These are phyloP conservation scores for Auriscalpium microsporum DNA, from an alignment of 768 basidiomycete genomes.

Conservation along the genomic window DNA sequence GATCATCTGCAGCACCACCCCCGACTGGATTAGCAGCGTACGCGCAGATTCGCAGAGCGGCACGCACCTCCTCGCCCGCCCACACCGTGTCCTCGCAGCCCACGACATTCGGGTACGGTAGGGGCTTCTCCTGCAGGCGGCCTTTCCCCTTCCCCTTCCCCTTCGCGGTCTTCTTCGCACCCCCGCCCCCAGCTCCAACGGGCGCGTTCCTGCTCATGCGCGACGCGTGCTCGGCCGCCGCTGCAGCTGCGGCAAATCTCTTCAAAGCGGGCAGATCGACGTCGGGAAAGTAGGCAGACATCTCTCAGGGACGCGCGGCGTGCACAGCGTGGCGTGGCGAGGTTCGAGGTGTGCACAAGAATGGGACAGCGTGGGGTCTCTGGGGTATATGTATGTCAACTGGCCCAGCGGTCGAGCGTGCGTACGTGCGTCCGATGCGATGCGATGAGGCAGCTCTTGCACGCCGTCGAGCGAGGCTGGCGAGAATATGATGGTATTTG, in stretches of 20 bases:
- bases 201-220: slow-evolving; percentile 7
- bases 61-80: slow-evolving; percentile 22
- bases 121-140: slow-evolving; percentile 4
- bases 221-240: slow-evolving; percentile 16
- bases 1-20: slow-evolving; percentile 19
- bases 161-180: background rate
- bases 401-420: no score
- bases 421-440: no score
- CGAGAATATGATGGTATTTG: no score
- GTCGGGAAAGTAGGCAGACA: slow-evolving; percentile 20
- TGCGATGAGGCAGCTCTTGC: no score
- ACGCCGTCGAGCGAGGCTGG: no score
- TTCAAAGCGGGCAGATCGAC: slow-evolving; percentile 22
- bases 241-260: slow-evolving; percentile 20
- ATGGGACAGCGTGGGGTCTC: no score
- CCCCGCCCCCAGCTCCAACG: background rate
- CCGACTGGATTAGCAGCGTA: no score
- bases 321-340: background rate
- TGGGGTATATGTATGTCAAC: no score
- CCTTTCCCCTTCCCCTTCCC: slow-evolving; percentile 8
- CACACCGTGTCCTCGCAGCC: slow-evolving; percentile 20
- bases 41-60: background rate
- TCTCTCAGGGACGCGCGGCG: background rate
- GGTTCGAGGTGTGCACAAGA: no score
- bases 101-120: slow-evolving; percentile 15